Base-by-base conservation (phyloP, 306 rosid genomes). In the Phaseolus lunatus region DNA sequence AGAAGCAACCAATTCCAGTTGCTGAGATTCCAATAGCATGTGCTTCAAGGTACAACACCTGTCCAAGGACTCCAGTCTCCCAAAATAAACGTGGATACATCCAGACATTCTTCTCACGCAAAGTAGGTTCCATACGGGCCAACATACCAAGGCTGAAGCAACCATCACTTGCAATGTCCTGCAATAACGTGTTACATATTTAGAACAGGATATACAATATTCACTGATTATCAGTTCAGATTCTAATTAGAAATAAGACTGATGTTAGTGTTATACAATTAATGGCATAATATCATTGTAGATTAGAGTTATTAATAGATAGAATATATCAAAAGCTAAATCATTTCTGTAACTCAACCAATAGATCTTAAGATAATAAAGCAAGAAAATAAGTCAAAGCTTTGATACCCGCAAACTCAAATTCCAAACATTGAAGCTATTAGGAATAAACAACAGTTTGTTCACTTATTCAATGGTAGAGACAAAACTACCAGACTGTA, bases 21-120 rank as follows among this genome's bases (percentile, higher is more conserved):
- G 98, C 98, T 52, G 98, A 92, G 85, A 95, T 81, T 70, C 93
- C 96, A 70, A 88, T 39, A 26, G 97, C 97, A 82, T 95, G 96
- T 14, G 98, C 88, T 84, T 95, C 98, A 35, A 95, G 92, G 83
- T 95, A 95, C 88, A 95, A 70, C 78, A 95, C 96, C 85, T 95
- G 97, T 78, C 98, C 97, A 24, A 92, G 92, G 77, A 92, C 96
- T 69, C 98, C 98, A 57, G 96, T 95, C 87, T 95, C 98, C 98
- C 98, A 95, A 86, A 95, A 95, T 69, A 95, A 84, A 29, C 96
- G 92, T 82, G 97, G 97, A 87, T 95, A 95, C 96, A 95, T 92
- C 90, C 89, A 89, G 14, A 67, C 76, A 9, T 84, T 80, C 73
- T 88, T 90, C 81, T 88, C 87, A 2, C 74, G 89, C 84, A 92